These are phyloP conservation scores for Buxus sempervirens DNA, from an alignment of 164 flowering plant species.

Conservation along the genomic window DNA sequence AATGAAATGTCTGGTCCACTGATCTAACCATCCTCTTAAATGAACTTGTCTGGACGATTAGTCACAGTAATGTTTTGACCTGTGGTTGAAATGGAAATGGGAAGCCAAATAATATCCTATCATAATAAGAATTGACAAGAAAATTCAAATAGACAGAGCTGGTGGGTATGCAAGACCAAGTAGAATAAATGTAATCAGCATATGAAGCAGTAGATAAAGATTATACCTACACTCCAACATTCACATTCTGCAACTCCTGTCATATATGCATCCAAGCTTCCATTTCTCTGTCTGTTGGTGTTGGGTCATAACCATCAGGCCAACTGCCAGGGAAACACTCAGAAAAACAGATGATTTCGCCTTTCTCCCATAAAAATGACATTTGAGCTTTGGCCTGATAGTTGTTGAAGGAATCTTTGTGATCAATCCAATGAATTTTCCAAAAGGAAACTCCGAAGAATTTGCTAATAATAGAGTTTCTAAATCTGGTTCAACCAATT, in stretches of 20 bases:
- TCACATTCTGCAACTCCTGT: not conserved
- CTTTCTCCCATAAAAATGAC: not conserved
- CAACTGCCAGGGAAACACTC: not conserved
- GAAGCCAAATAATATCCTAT: too few species aligned
- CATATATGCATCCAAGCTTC: not conserved
- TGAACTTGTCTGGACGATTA: not conserved
- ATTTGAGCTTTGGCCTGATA: not conserved
- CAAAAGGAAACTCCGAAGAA: not conserved
- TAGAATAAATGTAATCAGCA: not conserved
- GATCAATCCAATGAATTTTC: not conserved
- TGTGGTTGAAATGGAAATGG: not conserved
- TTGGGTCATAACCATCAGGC: not conserved
- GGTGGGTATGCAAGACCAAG: not conserved
- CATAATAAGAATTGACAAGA: not conserved
- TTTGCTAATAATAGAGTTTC: constrained; percentile 13
- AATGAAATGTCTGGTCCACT: not conserved
- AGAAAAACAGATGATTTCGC: not conserved
- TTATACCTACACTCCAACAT: not conserved
- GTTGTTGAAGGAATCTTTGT: not conserved
- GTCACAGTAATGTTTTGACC: not conserved
- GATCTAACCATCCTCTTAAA: not conserved
- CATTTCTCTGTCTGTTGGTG: not conserved
- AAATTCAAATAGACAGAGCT: not conserved
- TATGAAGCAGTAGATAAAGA: not conserved
- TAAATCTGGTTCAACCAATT: constrained; percentile 51